Evolutionary conservation across 2,329 filamentous ascomycete genomes (phyloP).

Genomic region (Fusarium mangiferae): DNA sequence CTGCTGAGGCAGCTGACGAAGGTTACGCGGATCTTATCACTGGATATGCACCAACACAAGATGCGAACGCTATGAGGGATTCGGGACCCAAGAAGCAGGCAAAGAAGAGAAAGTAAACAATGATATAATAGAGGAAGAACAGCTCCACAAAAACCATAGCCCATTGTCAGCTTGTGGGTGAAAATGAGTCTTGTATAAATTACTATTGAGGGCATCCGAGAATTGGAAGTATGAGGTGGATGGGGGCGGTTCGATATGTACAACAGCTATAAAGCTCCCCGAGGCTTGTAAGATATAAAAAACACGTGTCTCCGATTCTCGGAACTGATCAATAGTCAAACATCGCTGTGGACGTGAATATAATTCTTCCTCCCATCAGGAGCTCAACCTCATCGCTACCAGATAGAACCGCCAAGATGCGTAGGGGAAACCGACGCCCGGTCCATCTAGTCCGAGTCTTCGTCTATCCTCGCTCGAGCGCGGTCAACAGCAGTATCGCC

Average conservation of each 20-base stretch:
- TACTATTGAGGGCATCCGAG: constrained; percentile 24
- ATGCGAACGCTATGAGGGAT: constrained; percentile 49
- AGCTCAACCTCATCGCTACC: constrained; percentile 13
- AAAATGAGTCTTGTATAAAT: constrained; percentile 37
- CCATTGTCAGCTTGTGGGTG: neutral
- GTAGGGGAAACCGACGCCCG: neutral
- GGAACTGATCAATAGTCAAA: constrained; percentile 36
- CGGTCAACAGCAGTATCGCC: constrained; percentile 70
- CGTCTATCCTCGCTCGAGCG: constrained; percentile 67
- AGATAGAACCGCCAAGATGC: constrained; percentile 25
- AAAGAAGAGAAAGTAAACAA: constrained; percentile 60
- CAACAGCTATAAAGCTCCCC: constrained; percentile 46
- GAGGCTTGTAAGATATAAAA: constrained; percentile 51
- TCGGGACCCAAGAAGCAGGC: constrained; percentile 55
- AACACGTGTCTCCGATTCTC: constrained; percentile 43
- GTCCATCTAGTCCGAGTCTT: constrained; percentile 65
- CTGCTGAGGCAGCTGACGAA: constrained; percentile 41
- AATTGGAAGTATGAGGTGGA: constrained; percentile 31
- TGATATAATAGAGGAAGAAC: neutral
- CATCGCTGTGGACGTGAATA: constrained; percentile 14
- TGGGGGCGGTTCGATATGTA: constrained; percentile 47
- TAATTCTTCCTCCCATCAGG: constrained; percentile 9
- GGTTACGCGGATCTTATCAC: constrained; percentile 60
- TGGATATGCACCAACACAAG: constrained; percentile 56
- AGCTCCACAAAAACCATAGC: neutral